Conservation (phyloP, 2,329 filamentous ascomycete genomes). For the Calycina herbarum region DNA sequence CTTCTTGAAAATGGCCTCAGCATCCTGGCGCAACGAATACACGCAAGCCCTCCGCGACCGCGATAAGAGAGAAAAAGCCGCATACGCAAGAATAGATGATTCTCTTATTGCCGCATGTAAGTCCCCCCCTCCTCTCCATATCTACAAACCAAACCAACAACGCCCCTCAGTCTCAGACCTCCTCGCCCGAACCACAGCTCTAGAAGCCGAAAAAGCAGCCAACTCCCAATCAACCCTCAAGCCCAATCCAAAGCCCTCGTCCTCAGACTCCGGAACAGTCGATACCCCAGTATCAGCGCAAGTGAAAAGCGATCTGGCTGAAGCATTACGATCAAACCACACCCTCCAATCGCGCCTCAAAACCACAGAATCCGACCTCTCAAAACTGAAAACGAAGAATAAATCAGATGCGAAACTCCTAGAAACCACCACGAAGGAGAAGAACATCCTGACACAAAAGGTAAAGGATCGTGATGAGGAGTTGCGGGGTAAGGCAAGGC, state of each 20-base stretch:
- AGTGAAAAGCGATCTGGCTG: slow-evolving; percentile 68
- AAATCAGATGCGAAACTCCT: slow-evolving; percentile 63
- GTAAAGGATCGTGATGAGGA: slow-evolving; percentile 84
- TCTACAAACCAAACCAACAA: slow-evolving; percentile 18
- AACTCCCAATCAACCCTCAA: slow-evolving; percentile 33
- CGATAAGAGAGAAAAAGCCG: slow-evolving; percentile 66
- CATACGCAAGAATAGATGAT: slow-evolving; percentile 56
- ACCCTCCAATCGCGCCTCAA: slow-evolving; percentile 66
- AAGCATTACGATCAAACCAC: slow-evolving; percentile 73
- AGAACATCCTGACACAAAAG: slow-evolving; percentile 60
- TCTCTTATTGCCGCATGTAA: slow-evolving; percentile 78
- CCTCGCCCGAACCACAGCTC: slow-evolving; percentile 63
- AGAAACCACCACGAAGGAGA: slow-evolving; percentile 61
- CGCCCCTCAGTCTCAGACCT: slow-evolving; percentile 59
- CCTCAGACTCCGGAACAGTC: not conserved
- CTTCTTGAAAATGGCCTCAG: not conserved
- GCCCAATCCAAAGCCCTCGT: slow-evolving; percentile 30
- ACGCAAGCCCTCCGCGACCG: slow-evolving; percentile 69
- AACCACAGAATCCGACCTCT: slow-evolving; percentile 62
- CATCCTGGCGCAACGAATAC: slow-evolving; percentile 76
- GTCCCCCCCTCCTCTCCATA: slow-evolving; percentile 31
- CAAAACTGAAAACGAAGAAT: slow-evolving; percentile 59
- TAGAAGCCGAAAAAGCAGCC: slow-evolving; percentile 58
- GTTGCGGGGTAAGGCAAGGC: slow-evolving; percentile 76
- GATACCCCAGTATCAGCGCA: slow-evolving; percentile 41